Evolutionary conservation across 768 basidiomycete species (phyloP), one percentile per base, ranked within the genome.

Genomic region (Podaxis carcinomalis): DNA sequence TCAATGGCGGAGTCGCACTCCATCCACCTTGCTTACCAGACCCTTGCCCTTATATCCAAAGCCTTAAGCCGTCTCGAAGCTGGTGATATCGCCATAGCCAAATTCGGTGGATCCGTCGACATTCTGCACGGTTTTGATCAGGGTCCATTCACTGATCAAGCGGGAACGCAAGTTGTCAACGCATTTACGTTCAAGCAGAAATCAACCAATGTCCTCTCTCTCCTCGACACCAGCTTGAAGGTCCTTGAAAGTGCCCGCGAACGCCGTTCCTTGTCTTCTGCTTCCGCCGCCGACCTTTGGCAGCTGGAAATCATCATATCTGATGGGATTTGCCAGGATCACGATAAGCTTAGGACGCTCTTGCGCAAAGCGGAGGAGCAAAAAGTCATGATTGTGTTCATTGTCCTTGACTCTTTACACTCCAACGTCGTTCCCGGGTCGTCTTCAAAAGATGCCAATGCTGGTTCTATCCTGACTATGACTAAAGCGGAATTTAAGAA

Each of bases 231-330:
- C 25, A 95, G 89, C 67, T 79, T 95, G 39, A 73, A 76, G 37
- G 82, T 90, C 61, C 83, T 94, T 23, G 87, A 90, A 69, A 79
- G 79, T n/a, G 92, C 94, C 19, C 75, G 95, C 62, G 88, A 92
- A 66, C 79, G 81, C 23, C 83, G 84, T 47, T 71, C 80, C 46
- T 78, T 80, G 72, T 78, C 79, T 46, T 88, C 88, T 16, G 78
- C 85, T 2, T 82, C 86, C 3, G 83, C 89, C 5, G 82, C 84
- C 16, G 95, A 98, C 64, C 78, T 99, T 23, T 98, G 97, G 97
- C 97, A 99, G 71, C 82, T 99, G 57, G 85, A 98, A 72, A 92
- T 98, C 75, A 97, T 99, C 80, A 93, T 99, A 63, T 98, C 95
- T 14, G 97, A 99, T 68, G 97, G 97, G n/a, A 90, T 98, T 66